These are phyloP conservation scores for Syzygium malaccense DNA, from an alignment of 441 rosid species.

Conservation along the genomic window DNA sequence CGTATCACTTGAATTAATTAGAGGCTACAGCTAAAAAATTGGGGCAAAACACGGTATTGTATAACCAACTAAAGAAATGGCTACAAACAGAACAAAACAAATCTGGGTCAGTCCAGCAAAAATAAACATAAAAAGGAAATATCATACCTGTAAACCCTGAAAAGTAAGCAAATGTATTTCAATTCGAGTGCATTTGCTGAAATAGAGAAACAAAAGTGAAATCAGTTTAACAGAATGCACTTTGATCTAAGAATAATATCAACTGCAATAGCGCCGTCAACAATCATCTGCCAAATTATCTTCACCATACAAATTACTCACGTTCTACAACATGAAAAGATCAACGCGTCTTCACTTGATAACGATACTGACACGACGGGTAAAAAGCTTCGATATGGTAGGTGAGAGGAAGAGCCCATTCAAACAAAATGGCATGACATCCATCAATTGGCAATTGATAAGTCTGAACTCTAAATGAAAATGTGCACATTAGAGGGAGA, in stretches of 20 bases:
- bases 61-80: background rate
- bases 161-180: slow-evolving; percentile 89
- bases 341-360: background rate
- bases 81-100: background rate
- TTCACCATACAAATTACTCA: background rate
- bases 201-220: slow-evolving; percentile 1
- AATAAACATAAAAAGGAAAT: background rate
- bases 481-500: background rate
- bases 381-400: background rate
- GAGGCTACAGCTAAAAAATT: background rate
- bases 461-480: background rate
- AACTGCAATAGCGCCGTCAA: background rate
- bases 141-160: slow-evolving; percentile 82
- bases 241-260: background rate
- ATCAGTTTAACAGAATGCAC: background rate
- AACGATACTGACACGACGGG: background rate
- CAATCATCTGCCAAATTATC: background rate
- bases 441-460: background rate
- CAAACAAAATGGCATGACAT: background rate
- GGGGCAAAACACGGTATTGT: background rate
- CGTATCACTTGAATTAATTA: background rate
- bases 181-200: slow-evolving; percentile 96
- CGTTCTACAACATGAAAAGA: background rate
- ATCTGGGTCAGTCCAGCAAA: background rate
- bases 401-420: background rate